phyloP scores from a whole-genome alignment of 441 rosid genomes.

The Populus hybrid region DNA sequence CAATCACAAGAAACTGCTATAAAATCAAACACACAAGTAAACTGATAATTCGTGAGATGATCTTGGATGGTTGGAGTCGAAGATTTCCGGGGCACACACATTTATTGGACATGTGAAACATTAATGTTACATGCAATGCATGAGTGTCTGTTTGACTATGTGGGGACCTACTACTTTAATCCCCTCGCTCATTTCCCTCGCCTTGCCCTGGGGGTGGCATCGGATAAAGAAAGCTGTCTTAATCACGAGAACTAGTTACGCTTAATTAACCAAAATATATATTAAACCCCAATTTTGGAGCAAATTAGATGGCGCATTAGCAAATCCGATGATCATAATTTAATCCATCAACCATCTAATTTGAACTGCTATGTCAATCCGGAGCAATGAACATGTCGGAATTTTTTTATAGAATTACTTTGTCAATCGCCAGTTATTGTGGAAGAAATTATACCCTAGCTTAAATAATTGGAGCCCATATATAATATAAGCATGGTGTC shows the following conservation, averaged over 20 bases:
- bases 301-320: not conserved
- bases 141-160: not conserved
- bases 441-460: no score
- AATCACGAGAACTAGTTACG: no score
- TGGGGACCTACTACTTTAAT: not conserved
- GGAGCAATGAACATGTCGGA: not conserved
- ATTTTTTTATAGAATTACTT: no score
- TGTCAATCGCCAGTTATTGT: no score
- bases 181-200: not conserved
- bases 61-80: not conserved
- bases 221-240: no score
- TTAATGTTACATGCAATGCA: not conserved
- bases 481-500: no score
- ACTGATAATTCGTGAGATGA: not conserved
- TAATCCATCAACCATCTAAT: no score
- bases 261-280: no score
- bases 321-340: not conserved
- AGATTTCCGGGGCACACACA: not conserved
- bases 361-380: no score
- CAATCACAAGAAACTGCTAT: not conserved
- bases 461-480: no score
- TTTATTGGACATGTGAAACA: not conserved
- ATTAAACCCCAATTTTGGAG: not conserved
- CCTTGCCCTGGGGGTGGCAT: no score
- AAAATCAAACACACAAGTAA: no score